Evolutionary conservation across 179 eudicot species (phyloP).

Genomic region (Silene coronaria): DNA sequence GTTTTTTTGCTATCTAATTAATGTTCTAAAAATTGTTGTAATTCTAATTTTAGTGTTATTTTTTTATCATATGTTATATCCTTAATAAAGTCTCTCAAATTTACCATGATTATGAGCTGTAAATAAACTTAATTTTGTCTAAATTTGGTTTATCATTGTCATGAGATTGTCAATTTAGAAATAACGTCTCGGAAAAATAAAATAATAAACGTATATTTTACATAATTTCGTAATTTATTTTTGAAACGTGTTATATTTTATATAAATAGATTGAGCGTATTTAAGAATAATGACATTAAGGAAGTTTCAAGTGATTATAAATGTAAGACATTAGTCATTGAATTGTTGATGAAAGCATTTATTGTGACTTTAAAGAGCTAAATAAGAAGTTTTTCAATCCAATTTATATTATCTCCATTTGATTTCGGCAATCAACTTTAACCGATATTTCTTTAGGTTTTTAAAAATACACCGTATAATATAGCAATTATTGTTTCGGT

Average conservation of each 20-base stretch:
- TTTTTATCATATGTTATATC: background rate
- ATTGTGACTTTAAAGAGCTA: too few species aligned
- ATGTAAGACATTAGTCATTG: background rate
- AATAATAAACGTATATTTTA: too few species aligned
- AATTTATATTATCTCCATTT: too few species aligned
- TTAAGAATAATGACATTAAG: background rate
- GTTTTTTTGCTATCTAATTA: background rate
- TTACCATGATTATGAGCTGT: background rate
- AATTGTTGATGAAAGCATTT: too few species aligned
- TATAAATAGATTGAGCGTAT: background rate
- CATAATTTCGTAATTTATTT: too few species aligned
- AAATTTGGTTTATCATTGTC: conserved; percentile 1
- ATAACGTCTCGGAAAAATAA: background rate
- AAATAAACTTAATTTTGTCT: background rate
- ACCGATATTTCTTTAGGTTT: too few species aligned
- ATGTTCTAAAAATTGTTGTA: conserved; percentile 2
- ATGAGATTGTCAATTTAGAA: background rate
- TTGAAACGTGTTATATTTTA: too few species aligned
- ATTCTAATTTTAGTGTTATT: conserved; percentile 4
- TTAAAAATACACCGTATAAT: too few species aligned
- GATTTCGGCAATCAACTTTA: too few species aligned
- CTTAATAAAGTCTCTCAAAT: background rate
- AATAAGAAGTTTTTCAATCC: too few species aligned
- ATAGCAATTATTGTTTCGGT: too few species aligned
- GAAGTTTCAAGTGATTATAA: background rate